A percentile compares a stretch with the other conserved stretches of the same genome.
These are phyloP conservation scores for Cryptosporidium ryanae DNA, from an alignment of 169 alveolate genomes.

Conservation along the genomic window DNA sequence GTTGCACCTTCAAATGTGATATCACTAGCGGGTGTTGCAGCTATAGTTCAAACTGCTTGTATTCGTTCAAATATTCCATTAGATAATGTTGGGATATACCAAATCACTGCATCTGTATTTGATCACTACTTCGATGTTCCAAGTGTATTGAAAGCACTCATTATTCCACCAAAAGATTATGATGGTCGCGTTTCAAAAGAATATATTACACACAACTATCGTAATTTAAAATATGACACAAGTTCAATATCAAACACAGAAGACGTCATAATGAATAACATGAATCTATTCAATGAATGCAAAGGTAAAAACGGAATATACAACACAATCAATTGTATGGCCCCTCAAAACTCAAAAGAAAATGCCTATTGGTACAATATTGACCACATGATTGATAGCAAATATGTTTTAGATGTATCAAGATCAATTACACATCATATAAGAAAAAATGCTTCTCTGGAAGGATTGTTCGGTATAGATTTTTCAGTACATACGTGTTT, in stretches of 20 bases:
- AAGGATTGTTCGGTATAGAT: conserved; percentile 69
- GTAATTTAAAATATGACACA: conserved; percentile 68
- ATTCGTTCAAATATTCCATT: conserved; percentile 65
- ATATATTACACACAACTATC: conserved; percentile 53
- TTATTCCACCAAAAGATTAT: conserved; percentile 73
- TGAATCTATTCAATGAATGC: conserved; percentile 47
- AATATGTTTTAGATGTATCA: conserved; percentile 67
- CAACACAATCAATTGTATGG: conserved; percentile 30
- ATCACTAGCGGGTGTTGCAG: conserved; percentile 67
- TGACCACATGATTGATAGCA: conserved; percentile 55
- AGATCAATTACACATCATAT: conserved; percentile 66
- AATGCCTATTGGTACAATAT: conserved; percentile 70
- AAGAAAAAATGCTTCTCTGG: conserved; percentile 65
- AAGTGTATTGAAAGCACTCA: conserved; percentile 51
- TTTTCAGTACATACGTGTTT: conserved; percentile 67
- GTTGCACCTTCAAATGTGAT: conserved; percentile 74
- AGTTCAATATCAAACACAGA: conserved; percentile 67
- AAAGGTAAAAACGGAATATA: conserved; percentile 22
- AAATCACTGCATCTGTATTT: conserved; percentile 74
- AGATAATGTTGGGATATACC: conserved; percentile 73
- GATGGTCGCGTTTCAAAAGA: conserved; percentile 74
- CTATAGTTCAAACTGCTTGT: conserved; percentile 73
- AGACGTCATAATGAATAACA: conserved; percentile 36
- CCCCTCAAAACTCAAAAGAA: conserved; percentile 31
- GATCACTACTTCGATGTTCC: conserved; percentile 74